Evolutionary conservation across 192 early-diverging fungal species (phyloP), one percentile per base, ranked within the genome.

Genomic region (Fimicolochytrium jonesii): DNA sequence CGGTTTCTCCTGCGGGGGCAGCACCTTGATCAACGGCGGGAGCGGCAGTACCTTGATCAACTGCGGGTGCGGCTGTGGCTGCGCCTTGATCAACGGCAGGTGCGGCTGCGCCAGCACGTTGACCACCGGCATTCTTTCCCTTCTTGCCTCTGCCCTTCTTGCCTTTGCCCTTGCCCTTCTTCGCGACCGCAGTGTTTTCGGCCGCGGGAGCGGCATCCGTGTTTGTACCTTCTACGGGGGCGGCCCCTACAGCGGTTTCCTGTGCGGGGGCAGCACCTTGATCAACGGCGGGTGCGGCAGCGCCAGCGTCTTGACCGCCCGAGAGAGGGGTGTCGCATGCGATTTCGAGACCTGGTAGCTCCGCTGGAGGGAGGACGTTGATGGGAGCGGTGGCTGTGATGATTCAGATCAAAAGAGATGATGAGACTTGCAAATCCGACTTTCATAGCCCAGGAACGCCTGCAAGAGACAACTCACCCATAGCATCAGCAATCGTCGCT

Each of bases 351-450:
- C 59, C 59, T 20, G 59, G 59, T 6, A 60, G 44, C 30, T 18
- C 11, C 18, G 3, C 54, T 3, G 53, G 63, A 29, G 63, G 63
- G 23, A 56, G n/a, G 18, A 44, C 41, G 36, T 56, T 65, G 36
- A 65, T 56, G 3, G 52, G 52, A 23, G 63, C 63, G 28, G 22
- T 44, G 6, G 36, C 42, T 45, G 29, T 46, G 23, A 44, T n/a
- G n/a, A n/a, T n/a, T n/a, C n/a, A n/a, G n/a, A n/a, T n/a, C n/a
- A n/a, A n/a, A n/a, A n/a, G n/a, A n/a, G n/a, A n/a, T n/a, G n/a
- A n/a, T n/a, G n/a, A n/a, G n/a, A n/a, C n/a, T n/a, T n/a, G n/a
- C n/a, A n/a, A n/a, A n/a, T n/a, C n/a, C n/a, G n/a, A n/a, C n/a
- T n/a, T n/a, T n/a, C n/a, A n/a, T n/a, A n/a, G n/a, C n/a, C n/a